Evolutionary conservation across 306 rosid species (phyloP).

Genomic region (Rubus idaeus): DNA sequence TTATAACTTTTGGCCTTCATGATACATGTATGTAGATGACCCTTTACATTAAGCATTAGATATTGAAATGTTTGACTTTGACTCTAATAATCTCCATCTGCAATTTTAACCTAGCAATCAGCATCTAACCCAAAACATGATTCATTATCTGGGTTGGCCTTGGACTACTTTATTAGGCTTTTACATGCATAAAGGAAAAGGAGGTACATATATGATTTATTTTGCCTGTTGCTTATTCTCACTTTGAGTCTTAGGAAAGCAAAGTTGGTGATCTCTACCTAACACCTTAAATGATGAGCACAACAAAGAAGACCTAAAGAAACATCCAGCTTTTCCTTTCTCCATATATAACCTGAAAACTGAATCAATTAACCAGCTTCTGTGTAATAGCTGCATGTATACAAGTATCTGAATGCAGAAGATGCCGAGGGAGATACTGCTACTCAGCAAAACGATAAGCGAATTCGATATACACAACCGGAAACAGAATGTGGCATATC

Average conservation of each 20-base stretch:
- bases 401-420: background rate
- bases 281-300: background rate
- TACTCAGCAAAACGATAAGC: background rate
- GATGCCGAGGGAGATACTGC: background rate
- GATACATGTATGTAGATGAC: background rate
- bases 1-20: background rate
- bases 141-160: constrained; percentile 12
- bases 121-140: constrained; percentile 12
- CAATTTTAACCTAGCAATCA: constrained; percentile 16
- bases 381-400: background rate
- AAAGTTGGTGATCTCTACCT: constrained; percentile 32
- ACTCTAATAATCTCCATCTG: background rate
- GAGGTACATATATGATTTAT: constrained; percentile 31
- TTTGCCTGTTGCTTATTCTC: constrained; percentile 30
- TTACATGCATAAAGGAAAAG: constrained; percentile 20
- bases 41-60: background rate
- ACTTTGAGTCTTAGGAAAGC: constrained; percentile 61
- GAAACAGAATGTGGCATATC: too few relatives aligned
- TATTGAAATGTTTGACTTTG: background rate
- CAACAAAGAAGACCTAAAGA: background rate
- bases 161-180: constrained; percentile 36
- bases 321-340: background rate
- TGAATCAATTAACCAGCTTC: background rate
- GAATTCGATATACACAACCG: too few relatives aligned
- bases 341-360: background rate